Conservation (phyloP, 345 rosid genomes). For the Angophora floribunda region DNA sequence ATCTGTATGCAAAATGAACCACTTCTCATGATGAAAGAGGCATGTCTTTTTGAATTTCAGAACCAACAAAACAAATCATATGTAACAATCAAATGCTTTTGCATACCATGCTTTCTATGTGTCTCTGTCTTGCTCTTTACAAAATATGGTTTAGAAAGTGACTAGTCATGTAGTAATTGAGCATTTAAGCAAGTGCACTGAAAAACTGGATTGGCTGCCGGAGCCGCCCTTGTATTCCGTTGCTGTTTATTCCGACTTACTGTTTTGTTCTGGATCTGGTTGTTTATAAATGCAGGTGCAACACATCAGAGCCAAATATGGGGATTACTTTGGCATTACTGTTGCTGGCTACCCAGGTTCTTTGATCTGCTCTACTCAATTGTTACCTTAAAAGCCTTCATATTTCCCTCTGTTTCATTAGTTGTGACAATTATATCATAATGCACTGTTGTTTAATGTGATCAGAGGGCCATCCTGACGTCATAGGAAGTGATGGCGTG, state of each 20-base stretch:
- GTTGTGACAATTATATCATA: not conserved
- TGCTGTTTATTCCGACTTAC: not conserved
- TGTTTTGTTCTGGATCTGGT: not conserved
- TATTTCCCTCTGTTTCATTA: not conserved
- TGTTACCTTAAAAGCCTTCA: too few relatives aligned
- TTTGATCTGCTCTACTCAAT: not conserved
- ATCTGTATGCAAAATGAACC: not conserved
- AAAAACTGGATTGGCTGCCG: not conserved
- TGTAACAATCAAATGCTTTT: not conserved
- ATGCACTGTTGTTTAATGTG: not conserved
- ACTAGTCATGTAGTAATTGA: too few relatives aligned
- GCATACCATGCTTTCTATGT: not conserved
- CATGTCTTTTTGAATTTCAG: not conserved
- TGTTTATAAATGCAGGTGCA: conserved; percentile 31
- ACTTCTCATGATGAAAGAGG: not conserved
- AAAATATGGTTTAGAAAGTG: not conserved
- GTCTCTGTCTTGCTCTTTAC: not conserved
- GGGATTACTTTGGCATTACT: conserved; percentile 89
- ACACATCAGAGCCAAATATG: conserved; percentile 61
- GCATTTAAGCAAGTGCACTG: too few relatives aligned
- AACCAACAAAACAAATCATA: not conserved
- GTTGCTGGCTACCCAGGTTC: conserved; percentile 98
- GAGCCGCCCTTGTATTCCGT: not conserved
- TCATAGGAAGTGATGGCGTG: conserved; percentile 55
- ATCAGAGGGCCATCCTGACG: conserved; percentile 93